Percentiles rank a stretch among this genome's conserved stretches.
phyloP scores from a whole-genome alignment of 768 basidiomycete genomes.

The Tubosaeta sp. region DNA sequence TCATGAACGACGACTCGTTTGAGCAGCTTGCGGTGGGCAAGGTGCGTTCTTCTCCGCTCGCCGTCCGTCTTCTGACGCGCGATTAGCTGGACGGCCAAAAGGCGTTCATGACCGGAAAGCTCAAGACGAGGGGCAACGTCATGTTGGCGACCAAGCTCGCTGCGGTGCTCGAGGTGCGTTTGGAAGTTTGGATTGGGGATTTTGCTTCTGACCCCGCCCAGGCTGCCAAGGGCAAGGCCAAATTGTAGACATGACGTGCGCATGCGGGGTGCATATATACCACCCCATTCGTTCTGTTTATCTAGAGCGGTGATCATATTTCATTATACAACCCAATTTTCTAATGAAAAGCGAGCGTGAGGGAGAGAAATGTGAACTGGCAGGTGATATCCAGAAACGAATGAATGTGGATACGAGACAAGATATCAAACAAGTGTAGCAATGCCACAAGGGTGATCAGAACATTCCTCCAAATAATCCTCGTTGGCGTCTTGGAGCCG shows the following conservation, averaged over 20 bases:
- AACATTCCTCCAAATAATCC: constrained; percentile 80
- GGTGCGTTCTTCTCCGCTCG: constrained; percentile 33
- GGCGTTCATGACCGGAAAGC: constrained; percentile 92
- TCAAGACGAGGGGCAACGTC: constrained; percentile 89
- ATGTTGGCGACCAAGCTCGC: constrained; percentile 94
- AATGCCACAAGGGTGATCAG: constrained; percentile 35
- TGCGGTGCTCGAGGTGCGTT: constrained; percentile 66
- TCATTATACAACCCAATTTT: constrained; percentile 14
- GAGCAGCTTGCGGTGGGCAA: constrained; percentile 68
- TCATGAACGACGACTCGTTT: constrained; percentile 74
- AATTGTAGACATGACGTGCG: constrained; percentile 30
- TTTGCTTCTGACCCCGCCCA: constrained; percentile 5
- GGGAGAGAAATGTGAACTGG: neutral
- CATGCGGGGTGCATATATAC: neutral
- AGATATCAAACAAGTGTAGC: neutral
- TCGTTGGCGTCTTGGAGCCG: constrained; percentile 65
- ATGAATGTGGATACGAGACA: neutral
- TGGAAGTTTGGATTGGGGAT: neutral
- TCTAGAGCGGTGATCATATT: constrained; percentile 16
- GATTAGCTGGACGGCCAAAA: constrained; percentile 82
- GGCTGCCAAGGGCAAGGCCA: constrained; percentile 38
- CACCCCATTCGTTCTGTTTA: neutral
- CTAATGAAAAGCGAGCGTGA: neutral
- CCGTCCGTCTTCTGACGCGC: neutral
- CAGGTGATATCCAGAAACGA: constrained; percentile 5